Evolutionary conservation across 306 rosid genomes (phyloP).

Genomic region (Trifolium repens): DNA sequence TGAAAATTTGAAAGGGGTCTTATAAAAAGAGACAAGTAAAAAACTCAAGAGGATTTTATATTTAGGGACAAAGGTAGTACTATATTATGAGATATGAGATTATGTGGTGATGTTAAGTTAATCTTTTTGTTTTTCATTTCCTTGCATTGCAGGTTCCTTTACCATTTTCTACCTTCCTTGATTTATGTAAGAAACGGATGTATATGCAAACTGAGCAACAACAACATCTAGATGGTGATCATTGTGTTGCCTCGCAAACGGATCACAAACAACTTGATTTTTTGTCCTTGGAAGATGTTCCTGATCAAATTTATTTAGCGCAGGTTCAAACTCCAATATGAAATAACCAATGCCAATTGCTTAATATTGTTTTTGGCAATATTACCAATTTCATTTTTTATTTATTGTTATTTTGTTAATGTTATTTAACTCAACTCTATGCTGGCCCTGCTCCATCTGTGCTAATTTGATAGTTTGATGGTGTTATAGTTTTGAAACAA

Average conservation of each 20-base stretch:
- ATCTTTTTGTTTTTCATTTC: constrained; percentile 17
- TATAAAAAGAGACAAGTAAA: no score
- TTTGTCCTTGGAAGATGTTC: constrained; percentile 57
- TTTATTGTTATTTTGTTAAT: neutral
- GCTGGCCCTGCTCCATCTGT: neutral
- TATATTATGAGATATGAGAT: constrained; percentile 3
- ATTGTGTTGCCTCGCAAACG: constrained; percentile 34
- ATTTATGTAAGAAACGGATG: constrained; percentile 64
- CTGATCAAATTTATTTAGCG: constrained; percentile 82
- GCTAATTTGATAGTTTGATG: constrained; percentile 24
- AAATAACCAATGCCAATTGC: constrained; percentile 34
- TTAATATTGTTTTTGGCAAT: neutral
- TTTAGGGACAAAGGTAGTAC: neutral
- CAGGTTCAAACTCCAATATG: constrained; percentile 64
- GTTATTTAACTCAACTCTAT: constrained; percentile 12
- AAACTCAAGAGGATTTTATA: no score
- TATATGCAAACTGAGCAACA: constrained; percentile 43
- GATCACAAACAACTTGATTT: constrained; percentile 38
- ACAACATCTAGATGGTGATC: constrained; percentile 41
- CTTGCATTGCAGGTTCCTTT: constrained; percentile 71
- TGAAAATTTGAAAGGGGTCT: no score
- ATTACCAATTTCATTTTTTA: neutral
- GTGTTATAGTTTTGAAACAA: neutral
- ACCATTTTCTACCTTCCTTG: constrained; percentile 75
- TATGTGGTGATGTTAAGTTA: constrained; percentile 1